Evolutionary conservation across 176 grass and related monocot genomes (phyloP), one percentile per base, ranked within the genome.

Genomic region (Triticum dicoccoides): DNA sequence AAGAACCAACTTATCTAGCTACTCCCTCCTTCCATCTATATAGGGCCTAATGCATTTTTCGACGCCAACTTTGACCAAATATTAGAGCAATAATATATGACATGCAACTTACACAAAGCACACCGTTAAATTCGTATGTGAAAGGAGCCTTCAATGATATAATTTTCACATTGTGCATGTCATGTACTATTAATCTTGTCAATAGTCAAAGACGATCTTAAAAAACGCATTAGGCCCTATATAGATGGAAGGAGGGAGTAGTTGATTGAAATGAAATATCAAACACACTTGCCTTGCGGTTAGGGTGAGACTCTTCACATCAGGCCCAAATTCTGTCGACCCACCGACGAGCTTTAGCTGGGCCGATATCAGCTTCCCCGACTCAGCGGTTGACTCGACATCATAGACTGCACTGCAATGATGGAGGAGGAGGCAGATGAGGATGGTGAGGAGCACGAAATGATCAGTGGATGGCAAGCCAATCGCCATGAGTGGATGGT

Each of bases 291-390:
- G 62, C 95, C 89, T 95, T n/a, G 89, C 92, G n/a, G 83, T 85
- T 15, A 98, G 70, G 66, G 41, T 54, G 65, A 98, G 93, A 13
- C 39, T 88, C 65, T 65, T 51, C 6, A 98, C 81, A 74, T 95
- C 95, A 2, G 85, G 66, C 7, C 95, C 93, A 65, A 93, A 82
- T 9, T 74, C n/a, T 1, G 4, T 34, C 68, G 83, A 77, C 62
- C 20, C 23, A 12, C 83, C 87, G 47, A 82, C 81, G 24, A 95
- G 71, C 58, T 64, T 76, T 54, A 98, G 89, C 81, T 51, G 12
- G 10, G 88, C 93, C 11, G 69, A 83, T 56, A 98, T 67, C 83
- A 2, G 42, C 33, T 47, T 86, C 65, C n/a, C 65, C 18, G 32
- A 59, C 41, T 12, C 0, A 35, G 37, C 9, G 6, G 80, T 61